Evolutionary conservation across 208 protist genomes (phyloP), one percentile per base, ranked within the genome.

Genomic region (Leptomonas seymouri): DNA sequence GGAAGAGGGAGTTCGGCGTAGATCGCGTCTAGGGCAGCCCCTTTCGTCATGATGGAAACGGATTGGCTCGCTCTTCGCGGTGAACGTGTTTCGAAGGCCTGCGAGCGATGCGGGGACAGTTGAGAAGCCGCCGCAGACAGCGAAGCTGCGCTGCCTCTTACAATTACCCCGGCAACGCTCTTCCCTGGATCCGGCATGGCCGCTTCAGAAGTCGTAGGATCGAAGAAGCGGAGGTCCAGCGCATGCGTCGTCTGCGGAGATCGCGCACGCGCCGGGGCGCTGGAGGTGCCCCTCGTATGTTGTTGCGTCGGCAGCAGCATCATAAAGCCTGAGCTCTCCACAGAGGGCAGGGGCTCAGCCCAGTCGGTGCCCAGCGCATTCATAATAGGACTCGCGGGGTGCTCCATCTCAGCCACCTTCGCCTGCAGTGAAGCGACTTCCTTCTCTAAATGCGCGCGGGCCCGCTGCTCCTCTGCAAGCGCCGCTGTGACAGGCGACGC

Each of bases 201-300:
- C 25, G 8, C 53, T 28, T 30, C 36, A 28, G 15, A 8, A 6
- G 44, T n/a, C 23, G 76, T 77, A 5, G 76, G 76, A 39, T 81
- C 76, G 36, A 81, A 81, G 64, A 60, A 70, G 51, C 58, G 46
- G 27, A 28, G 14, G 53, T 81, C 70, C 11, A 81, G 64, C n/a
- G 62, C 61, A 25, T 77, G 76, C 16, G 70, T 46, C 4, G 63
- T 50, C 46, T 64, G 63, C 3, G 76, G 76, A 5, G 70, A 76
- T 30, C 76, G 76, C 0, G 76, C 75, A 11, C 75, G 76, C 18
- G 41, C 45, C 21, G 64, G 70, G 8, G 53, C 59, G 36, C 8
- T 7, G 15, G 41, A 65, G 16, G 25, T 45, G 41, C 36, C 27
- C 14, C 36, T 15, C 3, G 11, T 6, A 48, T 16, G 55, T 28